Conservation (phyloP, 2,329 filamentous ascomycete species). For the Phaeomoniella chlamydospora region DNA sequence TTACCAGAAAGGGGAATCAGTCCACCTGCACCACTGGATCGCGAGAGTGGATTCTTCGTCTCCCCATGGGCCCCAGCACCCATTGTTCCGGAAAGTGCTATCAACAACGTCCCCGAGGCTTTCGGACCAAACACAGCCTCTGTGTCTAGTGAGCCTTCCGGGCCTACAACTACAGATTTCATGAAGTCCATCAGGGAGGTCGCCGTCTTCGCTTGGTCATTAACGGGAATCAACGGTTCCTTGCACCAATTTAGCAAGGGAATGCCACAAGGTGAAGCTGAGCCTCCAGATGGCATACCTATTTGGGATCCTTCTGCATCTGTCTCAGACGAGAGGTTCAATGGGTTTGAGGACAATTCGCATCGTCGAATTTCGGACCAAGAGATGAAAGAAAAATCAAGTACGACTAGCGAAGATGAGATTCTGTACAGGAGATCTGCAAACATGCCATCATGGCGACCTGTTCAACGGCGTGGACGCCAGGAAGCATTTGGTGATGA, state of each 20-base stretch:
- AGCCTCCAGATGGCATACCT: slow-evolving; percentile 45
- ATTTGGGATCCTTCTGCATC: slow-evolving; percentile 37
- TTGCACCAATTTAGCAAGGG: slow-evolving; percentile 51
- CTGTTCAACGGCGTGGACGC: slow-evolving; percentile 10
- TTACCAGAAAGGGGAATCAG: slow-evolving; percentile 39
- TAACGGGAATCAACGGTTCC: slow-evolving; percentile 66
- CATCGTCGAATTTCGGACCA: slow-evolving; percentile 7
- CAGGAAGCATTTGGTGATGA: slow-evolving; percentile 10
- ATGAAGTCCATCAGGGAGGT: slow-evolving; percentile 74
- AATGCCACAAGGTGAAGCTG: slow-evolving; percentile 46
- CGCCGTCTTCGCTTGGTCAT: slow-evolving; percentile 75
- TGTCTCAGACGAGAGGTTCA: slow-evolving; percentile 6
- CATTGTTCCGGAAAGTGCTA: slow-evolving; percentile 24
- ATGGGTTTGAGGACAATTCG: slow-evolving; percentile 10
- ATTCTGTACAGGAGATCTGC: slow-evolving; percentile 10
- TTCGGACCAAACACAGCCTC: slow-evolving; percentile 25
- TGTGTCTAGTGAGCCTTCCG: slow-evolving; percentile 30
- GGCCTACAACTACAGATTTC: slow-evolving; percentile 47
- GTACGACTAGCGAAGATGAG: slow-evolving; percentile 11
- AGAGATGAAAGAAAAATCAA: slow-evolving; percentile 5
- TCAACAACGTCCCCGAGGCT: neutral
- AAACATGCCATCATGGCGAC: slow-evolving; percentile 9
- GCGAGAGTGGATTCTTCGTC: slow-evolving; percentile 56
- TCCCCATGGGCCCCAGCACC: slow-evolving; percentile 66
- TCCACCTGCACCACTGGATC: slow-evolving; percentile 24